Percentiles rank a stretch among this genome's conserved stretches.
Evolutionary conservation across 768 basidiomycete species (phyloP).

Genomic region (Strobilomyces dryophilus): DNA sequence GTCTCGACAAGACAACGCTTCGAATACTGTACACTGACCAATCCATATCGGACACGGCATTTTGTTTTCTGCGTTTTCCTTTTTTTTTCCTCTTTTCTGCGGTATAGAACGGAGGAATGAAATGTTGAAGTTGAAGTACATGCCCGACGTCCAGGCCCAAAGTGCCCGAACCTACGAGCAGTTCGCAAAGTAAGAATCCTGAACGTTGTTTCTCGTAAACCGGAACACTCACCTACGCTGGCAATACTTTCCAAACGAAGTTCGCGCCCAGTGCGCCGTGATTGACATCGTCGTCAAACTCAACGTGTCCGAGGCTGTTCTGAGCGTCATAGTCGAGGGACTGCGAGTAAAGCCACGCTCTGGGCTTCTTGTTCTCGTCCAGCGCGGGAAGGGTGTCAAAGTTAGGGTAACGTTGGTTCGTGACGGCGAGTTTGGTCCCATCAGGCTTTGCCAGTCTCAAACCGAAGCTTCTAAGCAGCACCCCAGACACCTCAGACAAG

Average conservation of each 20-base stretch:
- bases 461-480: constrained; percentile 8
- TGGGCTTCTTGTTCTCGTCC: too few species aligned
- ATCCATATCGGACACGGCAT: too few species aligned
- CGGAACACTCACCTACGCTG: not conserved
- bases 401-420: too few species aligned
- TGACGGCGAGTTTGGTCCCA: constrained; percentile 6
- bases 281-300: too few species aligned
- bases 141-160: not conserved
- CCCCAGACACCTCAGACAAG: too few species aligned
- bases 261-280: too few species aligned
- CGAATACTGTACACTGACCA: too few species aligned
- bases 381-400: too few species aligned
- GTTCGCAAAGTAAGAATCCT: not conserved
- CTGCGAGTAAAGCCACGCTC: too few species aligned
- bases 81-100: not conserved
- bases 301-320: too few species aligned
- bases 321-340: too few species aligned
- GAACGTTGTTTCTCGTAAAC: not conserved
- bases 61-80: not conserved
- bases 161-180: not conserved
- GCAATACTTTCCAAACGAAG: constrained; percentile 4
- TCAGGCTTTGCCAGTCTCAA: constrained; percentile 13
- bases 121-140: not conserved
- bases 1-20: too few species aligned
- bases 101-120: not conserved